These are phyloP conservation scores for Parmales sp. DNA, from an alignment of 108 stramenopile species.

Conservation along the genomic window DNA sequence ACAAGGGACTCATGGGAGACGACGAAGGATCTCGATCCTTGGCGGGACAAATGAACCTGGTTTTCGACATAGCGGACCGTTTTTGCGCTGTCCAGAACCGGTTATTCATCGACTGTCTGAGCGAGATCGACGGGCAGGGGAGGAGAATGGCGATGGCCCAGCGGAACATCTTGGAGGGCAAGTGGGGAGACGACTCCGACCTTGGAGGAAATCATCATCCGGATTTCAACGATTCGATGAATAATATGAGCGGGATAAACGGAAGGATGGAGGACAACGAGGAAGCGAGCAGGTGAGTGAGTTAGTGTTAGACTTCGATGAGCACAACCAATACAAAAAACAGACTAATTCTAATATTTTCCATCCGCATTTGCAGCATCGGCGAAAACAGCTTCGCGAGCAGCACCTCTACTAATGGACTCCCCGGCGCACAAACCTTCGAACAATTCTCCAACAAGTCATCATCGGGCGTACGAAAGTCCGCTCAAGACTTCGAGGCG, in stretches of 20 bases:
- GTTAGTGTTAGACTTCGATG: too few species aligned
- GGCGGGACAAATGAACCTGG: slow-evolving; percentile 32
- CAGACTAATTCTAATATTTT: too few species aligned
- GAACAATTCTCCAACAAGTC: too few species aligned
- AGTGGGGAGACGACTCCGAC: slow-evolving; percentile 61
- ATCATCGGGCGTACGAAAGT: too few species aligned
- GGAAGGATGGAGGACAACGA: slow-evolving; percentile 43
- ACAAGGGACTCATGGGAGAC: slow-evolving; percentile 55
- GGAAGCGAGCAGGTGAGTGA: too few species aligned
- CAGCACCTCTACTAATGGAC: too few species aligned
- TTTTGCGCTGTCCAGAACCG: slow-evolving; percentile 72
- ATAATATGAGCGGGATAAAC: slow-evolving; percentile 41
- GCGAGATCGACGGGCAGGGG: slow-evolving; percentile 45
- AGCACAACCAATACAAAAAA: too few species aligned
- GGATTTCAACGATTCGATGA: slow-evolving; percentile 50
- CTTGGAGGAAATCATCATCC: slow-evolving; percentile 44
- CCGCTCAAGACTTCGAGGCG: too few species aligned
- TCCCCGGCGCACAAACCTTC: too few species aligned
- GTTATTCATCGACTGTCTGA: slow-evolving; percentile 52
- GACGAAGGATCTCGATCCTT: slow-evolving; percentile 30
- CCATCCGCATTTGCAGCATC: too few species aligned
- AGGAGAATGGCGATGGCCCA: slow-evolving; percentile 49
- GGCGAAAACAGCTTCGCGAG: too few species aligned
- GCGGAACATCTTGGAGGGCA: slow-evolving; percentile 45
- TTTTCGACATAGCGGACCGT: slow-evolving; percentile 50